A percentile compares a stretch with the other conserved stretches of the same genome.
phyloP scores from a whole-genome alignment of 1,284 basidiomycete genomes.

The Ustilago sp. region DNA sequence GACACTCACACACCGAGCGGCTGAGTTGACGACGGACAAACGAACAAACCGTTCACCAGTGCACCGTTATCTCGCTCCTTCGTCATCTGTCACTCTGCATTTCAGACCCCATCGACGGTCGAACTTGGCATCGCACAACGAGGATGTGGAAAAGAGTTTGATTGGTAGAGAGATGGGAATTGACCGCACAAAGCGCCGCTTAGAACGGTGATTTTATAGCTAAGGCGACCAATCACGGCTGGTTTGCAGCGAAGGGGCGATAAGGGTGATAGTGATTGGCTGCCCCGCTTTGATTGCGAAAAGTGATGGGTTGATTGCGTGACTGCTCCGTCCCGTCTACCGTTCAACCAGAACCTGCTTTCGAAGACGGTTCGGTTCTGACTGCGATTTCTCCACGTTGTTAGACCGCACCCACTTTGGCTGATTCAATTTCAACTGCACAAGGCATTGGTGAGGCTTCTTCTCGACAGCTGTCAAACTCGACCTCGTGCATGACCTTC shows the following conservation, averaged over 20 bases:
- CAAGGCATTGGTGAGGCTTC: no score
- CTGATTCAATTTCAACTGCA: no score
- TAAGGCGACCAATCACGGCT: neutral
- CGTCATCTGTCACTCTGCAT: neutral
- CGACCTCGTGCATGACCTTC: no score
- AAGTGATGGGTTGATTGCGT: neutral
- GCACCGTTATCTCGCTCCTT: neutral
- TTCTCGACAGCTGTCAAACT: no score
- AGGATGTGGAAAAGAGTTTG: neutral
- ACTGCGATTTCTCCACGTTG: no score
- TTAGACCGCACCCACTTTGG: no score
- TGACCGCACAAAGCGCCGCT: constrained; percentile 4
- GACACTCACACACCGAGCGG: no score
- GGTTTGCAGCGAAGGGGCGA: no score
- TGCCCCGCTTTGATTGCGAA: constrained; percentile 5
- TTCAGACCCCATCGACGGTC: constrained; percentile 6
- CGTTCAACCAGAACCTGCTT: no score
- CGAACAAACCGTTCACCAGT: neutral
- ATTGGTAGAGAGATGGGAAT: neutral
- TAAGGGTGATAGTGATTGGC: neutral
- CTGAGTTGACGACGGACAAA: neutral
- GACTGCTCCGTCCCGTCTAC: neutral
- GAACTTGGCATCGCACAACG: neutral
- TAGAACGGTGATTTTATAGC: neutral
- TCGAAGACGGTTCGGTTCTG: no score